Percentiles rank a stretch among this genome's conserved stretches.
These are phyloP conservation scores for Coprinellus aureogranulatus DNA, from an alignment of 768 basidiomycete species.

Conservation along the genomic window DNA sequence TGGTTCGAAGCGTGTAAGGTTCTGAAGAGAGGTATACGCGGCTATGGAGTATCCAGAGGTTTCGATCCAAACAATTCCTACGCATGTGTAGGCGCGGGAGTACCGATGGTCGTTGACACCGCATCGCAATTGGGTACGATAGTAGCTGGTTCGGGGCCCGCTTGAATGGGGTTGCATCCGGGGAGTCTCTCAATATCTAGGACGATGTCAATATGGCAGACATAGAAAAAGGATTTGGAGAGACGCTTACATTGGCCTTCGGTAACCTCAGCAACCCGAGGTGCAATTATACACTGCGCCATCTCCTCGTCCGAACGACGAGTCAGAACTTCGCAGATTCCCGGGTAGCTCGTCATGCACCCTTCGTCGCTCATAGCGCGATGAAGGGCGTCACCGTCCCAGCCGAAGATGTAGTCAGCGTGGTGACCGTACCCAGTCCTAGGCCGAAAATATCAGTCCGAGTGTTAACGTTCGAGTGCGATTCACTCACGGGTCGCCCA, in stretches of 20 bases:
- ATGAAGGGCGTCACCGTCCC: slow-evolving; percentile 10
- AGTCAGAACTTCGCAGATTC: slow-evolving; percentile 4
- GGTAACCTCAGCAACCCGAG: slow-evolving; percentile 4
- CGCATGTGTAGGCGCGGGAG: background rate
- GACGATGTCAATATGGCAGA: too few species aligned
- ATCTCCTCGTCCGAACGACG: slow-evolving; percentile 7
- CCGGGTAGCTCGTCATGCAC: slow-evolving; percentile 2
- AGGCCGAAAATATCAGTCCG: too few species aligned
- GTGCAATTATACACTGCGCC: background rate
- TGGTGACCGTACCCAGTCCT: slow-evolving; percentile 11
- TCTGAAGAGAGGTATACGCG: too few species aligned
- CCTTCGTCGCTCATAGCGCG: slow-evolving; percentile 6
- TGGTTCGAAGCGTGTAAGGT: too few species aligned
- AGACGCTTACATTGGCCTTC: slow-evolving; percentile 6
- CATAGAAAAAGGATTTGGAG: too few species aligned
- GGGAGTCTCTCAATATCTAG: slow-evolving; percentile 4
- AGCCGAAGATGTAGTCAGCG: slow-evolving; percentile 12
- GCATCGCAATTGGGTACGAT: background rate
- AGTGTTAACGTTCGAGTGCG: too few species aligned
- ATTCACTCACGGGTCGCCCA: slow-evolving; percentile 14
- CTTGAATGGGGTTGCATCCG: background rate
- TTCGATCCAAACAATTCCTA: too few species aligned
- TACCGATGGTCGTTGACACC: background rate
- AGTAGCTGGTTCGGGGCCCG: background rate
- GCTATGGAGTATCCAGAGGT: too few species aligned